Percentiles rank a stretch among this genome's conserved stretches.
Evolutionary conservation across 192 early-diverging fungal species (phyloP).

Genomic region (Chytriomyces sp.): DNA sequence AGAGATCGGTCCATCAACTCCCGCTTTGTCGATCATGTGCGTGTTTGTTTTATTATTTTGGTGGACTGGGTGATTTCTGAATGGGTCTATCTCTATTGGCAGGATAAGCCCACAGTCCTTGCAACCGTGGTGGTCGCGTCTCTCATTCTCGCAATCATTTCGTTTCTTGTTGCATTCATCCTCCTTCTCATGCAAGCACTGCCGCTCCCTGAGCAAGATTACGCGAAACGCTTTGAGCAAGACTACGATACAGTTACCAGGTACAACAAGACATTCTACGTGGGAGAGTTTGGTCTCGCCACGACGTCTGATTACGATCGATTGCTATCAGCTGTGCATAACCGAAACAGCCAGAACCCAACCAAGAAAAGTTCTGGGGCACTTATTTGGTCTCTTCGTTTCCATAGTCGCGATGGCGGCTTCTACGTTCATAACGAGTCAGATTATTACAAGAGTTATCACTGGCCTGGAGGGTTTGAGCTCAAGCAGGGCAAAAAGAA

Average conservation of each 20-base stretch:
- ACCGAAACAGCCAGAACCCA: conserved; percentile 15
- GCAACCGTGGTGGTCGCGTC: neutral
- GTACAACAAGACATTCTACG: conserved; percentile 42
- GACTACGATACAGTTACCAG: conserved; percentile 5
- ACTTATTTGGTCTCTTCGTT: conserved; percentile 54
- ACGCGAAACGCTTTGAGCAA: conserved; percentile 16
- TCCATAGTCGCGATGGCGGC: conserved; percentile 46
- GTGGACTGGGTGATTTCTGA: too few species aligned
- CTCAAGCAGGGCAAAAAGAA: neutral
- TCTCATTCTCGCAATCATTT: neutral
- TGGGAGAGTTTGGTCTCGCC: conserved; percentile 52
- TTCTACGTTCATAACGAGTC: conserved; percentile 38
- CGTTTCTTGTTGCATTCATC: neutral
- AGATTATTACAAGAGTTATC: conserved; percentile 17
- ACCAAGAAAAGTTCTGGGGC: conserved; percentile 33
- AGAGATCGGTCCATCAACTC: too few species aligned
- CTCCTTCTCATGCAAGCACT: neutral
- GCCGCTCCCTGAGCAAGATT: neutral
- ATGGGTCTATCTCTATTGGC: too few species aligned
- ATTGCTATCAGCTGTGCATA: conserved; percentile 10
- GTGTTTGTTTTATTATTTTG: too few species aligned
- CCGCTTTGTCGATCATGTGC: too few species aligned
- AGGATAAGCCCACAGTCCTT: conserved; percentile 6
- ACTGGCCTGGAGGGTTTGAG: conserved; percentile 13
- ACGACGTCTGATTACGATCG: conserved; percentile 3